Evolutionary conservation across 768 basidiomycete genomes (phyloP).

Genomic region (Leccinum arenicola): DNA sequence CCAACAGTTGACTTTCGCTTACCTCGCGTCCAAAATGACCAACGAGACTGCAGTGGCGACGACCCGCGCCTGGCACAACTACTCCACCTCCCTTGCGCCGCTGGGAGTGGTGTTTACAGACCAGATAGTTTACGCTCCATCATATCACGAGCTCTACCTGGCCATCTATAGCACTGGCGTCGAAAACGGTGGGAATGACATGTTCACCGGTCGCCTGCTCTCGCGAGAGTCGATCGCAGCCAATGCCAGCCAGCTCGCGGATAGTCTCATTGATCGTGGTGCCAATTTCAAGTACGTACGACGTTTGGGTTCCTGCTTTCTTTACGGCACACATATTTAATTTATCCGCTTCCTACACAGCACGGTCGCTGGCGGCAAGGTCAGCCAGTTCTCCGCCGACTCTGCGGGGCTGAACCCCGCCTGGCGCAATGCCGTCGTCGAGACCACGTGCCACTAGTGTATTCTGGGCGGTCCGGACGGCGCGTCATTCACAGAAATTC

Average conservation of each 20-base stretch:
- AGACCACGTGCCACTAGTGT: slow-evolving; percentile 21
- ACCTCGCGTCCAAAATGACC: slow-evolving; percentile 36
- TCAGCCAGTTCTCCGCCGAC: slow-evolving; percentile 33
- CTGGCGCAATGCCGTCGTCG: slow-evolving; percentile 39
- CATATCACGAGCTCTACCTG: slow-evolving; percentile 3
- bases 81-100: slow-evolving; percentile 9
- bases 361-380: slow-evolving; percentile 36
- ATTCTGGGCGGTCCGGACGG: slow-evolving; percentile 19
- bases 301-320: too few species aligned
- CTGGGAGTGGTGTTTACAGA: slow-evolving; percentile 5
- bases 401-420: slow-evolving; percentile 43
- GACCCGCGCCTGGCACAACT: slow-evolving; percentile 33
- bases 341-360: background rate
- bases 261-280: slow-evolving; percentile 5
- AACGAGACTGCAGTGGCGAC: slow-evolving; percentile 34
- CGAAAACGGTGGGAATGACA: slow-evolving; percentile 7
- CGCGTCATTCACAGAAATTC: slow-evolving; percentile 5
- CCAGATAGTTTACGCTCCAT: too few species aligned
- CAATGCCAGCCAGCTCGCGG: slow-evolving; percentile 24
- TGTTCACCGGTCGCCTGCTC: slow-evolving; percentile 35
- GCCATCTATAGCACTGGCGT: too few species aligned
- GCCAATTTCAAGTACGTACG: background rate
- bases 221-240: slow-evolving; percentile 22
- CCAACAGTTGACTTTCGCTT: slow-evolving; percentile 14
- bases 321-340: too few species aligned